Evolutionary conservation across 1,284 basidiomycete species (phyloP).

Genomic region (Pulveroboletus ridleyi): DNA sequence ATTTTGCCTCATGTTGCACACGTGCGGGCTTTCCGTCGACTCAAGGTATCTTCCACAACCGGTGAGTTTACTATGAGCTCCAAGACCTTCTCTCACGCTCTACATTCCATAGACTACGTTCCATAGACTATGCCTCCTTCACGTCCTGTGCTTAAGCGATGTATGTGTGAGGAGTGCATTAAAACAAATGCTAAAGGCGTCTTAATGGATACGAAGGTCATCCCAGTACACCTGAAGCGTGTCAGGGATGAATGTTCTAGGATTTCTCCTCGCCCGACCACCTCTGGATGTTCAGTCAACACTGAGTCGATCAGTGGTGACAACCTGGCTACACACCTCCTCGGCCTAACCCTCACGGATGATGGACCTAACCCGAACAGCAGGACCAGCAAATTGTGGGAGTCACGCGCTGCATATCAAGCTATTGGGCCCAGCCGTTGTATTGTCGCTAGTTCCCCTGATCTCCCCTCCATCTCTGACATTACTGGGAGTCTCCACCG

Average conservation of each 20-base stretch:
- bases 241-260: background rate
- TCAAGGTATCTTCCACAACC: too few relatives aligned
- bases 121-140: background rate
- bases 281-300: too few relatives aligned
- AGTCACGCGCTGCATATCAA: too few relatives aligned
- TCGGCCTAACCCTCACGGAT: background rate
- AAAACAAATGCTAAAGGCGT: background rate
- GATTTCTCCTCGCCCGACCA: background rate
- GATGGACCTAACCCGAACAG: background rate
- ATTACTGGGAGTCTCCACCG: background rate
- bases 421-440: too few relatives aligned
- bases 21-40: too few relatives aligned
- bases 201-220: background rate
- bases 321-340: background rate
- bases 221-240: slow-evolving; percentile 1
- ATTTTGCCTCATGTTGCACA: too few relatives aligned
- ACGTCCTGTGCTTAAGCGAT: background rate
- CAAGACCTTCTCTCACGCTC: background rate
- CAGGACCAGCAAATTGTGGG: background rate
- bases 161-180: background rate
- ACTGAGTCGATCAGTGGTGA: background rate
- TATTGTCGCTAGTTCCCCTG: background rate
- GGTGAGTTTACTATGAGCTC: too few relatives aligned
- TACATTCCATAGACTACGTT: background rate
- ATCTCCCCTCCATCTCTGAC: background rate